Evolutionary conservation across 495 filamentous ascomycete species (phyloP), one percentile per base, ranked within the genome.

Genomic region (Penicilliopsis zonata): DNA sequence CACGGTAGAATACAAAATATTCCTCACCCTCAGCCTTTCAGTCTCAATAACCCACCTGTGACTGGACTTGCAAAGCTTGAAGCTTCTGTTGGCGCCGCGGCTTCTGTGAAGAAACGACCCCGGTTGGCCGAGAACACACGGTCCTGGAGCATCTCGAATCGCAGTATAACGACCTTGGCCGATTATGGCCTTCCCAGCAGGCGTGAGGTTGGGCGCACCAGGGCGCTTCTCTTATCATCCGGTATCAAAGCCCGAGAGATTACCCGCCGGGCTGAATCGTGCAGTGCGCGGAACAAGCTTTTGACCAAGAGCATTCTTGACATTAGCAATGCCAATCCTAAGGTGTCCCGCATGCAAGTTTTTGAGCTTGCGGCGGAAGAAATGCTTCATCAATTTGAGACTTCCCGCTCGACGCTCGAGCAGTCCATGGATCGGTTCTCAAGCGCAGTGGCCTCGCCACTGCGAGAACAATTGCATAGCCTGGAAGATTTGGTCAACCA

Each of bases 201-300:
- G 38, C 67, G 70, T 9, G 86, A 94, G 42, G 69, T 90, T 13
- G 82, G 80, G 31, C 74, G 83, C 24, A 69, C 81, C 2, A 65
- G 72, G 33, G 70, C 85, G 2, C 63, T 92, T 1, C 69, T 93
- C 17, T 63, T 94, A 19, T 82, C 78, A 36, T 80, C 83, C 0
- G 86, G 86, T 27, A 76, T 93, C 49, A 88, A 88, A 53, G 86
- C 86, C 1, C 71, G 74, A 38, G 82, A 86, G 44, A 80, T 94
- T 35, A 62, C 65, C 23, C 70, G 76, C 8, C 69, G 78, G 28
- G 76, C 79, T 12, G 59, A 76, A 23, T 65, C 63, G 18, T n/a
- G n/a, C n/a, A n/a, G n/a, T n/a, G 28, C 56, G 27, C 54, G 61
- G 30, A 38, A 50, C 25, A 47, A 52, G 17, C 59, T 74, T 44